Evolutionary conservation across 768 basidiomycete species (phyloP).

Genomic region (Mycena vitilis): DNA sequence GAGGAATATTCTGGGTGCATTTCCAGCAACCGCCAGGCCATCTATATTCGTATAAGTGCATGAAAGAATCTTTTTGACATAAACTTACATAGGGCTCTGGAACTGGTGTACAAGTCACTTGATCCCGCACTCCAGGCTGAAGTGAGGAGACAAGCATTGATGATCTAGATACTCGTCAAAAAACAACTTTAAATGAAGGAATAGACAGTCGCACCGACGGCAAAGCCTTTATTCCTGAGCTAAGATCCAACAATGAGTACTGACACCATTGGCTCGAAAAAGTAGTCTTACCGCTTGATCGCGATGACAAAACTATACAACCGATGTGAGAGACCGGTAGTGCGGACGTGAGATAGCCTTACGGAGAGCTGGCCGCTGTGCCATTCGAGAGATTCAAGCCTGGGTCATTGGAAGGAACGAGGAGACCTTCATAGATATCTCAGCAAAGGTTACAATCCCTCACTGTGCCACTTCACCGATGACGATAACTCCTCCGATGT

Average conservation of each 20-base stretch:
- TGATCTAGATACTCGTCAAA: constrained; percentile 57
- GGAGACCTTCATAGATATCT: constrained; percentile 47
- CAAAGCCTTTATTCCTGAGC: constrained; percentile 86
- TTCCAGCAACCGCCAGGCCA: constrained; percentile 81
- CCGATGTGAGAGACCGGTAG: not conserved
- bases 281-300: constrained; percentile 53
- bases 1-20: constrained; percentile 85
- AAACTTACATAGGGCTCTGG: constrained; percentile 81
- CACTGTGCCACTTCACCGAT: constrained; percentile 60
- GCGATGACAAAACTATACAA: constrained; percentile 81
- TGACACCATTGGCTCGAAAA: not conserved
- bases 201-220: constrained; percentile 67
- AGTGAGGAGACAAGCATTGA: constrained; percentile 86
- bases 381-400: constrained; percentile 64
- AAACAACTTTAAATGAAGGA: constrained; percentile 8
- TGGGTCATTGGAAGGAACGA: constrained; percentile 78
- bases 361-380: constrained; percentile 79
- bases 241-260: constrained; percentile 32
- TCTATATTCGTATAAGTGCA: constrained; percentile 54
- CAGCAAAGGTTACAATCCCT: too few species aligned
- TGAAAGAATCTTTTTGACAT: not conserved
- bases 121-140: constrained; percentile 95
- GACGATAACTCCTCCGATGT: constrained; percentile 59
- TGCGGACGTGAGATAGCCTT: not conserved
- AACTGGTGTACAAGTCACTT: constrained; percentile 90